These are phyloP conservation scores for Parathielavia hyrcaniae DNA, from an alignment of 495 filamentous ascomycete genomes.

Conservation along the genomic window DNA sequence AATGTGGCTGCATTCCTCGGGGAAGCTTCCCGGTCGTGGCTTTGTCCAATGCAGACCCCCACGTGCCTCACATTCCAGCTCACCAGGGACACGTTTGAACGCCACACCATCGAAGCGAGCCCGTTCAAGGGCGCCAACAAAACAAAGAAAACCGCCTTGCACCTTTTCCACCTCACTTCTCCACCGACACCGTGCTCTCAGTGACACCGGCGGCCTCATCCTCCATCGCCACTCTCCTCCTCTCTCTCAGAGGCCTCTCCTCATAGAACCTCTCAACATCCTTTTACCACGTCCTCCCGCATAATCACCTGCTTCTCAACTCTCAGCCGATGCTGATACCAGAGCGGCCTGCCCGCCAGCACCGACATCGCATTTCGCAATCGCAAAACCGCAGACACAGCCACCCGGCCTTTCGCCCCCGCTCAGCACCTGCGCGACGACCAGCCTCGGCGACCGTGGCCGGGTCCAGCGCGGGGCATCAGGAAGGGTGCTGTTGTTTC, in stretches of 20 bases:
- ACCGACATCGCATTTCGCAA: constrained; percentile 26
- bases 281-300: constrained; percentile 43
- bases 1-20: constrained; percentile 1
- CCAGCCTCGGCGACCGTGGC: constrained; percentile 61
- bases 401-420: constrained; percentile 53
- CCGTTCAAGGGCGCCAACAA: neutral
- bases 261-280: constrained; percentile 41
- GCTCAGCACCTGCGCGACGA: constrained; percentile 54
- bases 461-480: constrained; percentile 50
- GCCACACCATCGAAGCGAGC: neutral
- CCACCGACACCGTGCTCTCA: constrained; percentile 33
- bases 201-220: neutral
- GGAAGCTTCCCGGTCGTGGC: neutral
- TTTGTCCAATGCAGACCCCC: neutral
- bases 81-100: neutral
- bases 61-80: neutral
- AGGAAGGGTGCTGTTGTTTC: constrained; percentile 49
- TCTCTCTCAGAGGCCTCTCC: no score
- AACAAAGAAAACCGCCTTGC: neutral
- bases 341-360: constrained; percentile 40
- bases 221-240: constrained; percentile 6
- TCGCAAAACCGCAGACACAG: constrained; percentile 45
- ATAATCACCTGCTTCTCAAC: constrained; percentile 37
- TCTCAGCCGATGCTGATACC: constrained; percentile 39
- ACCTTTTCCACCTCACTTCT: constrained; percentile 8